These are phyloP conservation scores for Gastrolobium villosum DNA, from an alignment of 306 rosid species.

Conservation along the genomic window DNA sequence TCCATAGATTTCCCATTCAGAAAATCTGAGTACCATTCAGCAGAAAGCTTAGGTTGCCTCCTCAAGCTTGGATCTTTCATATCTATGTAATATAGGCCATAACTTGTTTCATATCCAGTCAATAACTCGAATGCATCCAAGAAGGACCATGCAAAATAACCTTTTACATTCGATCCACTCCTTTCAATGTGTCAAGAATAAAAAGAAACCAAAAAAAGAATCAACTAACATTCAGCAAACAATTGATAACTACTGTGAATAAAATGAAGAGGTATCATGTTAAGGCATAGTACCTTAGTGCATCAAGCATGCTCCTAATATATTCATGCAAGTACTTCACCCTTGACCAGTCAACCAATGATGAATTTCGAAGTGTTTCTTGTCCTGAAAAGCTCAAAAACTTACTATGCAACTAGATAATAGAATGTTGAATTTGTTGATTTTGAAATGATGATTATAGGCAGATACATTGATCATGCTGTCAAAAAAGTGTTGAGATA, in stretches of 20 bases:
- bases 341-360: constrained; percentile 61
- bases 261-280: neutral
- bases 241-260: neutral
- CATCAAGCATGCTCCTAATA: constrained; percentile 47
- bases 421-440: neutral
- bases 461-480: neutral
- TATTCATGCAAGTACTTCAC: constrained; percentile 56
- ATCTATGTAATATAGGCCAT: constrained; percentile 55
- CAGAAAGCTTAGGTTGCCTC: constrained; percentile 61
- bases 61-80: constrained; percentile 56
- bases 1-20: constrained; percentile 15
- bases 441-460: neutral
- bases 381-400: constrained; percentile 51
- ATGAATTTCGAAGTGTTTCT: constrained; percentile 51
- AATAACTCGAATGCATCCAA: constrained; percentile 56
- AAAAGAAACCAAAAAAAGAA: neutral
- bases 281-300: constrained; percentile 49
- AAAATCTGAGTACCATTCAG: constrained; percentile 60
- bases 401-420: neutral
- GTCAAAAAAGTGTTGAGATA: no score
- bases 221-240: neutral
- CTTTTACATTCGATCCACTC: constrained; percentile 61
- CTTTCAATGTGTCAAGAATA: constrained; percentile 32
- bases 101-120: constrained; percentile 47
- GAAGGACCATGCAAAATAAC: constrained; percentile 65